Conservation (phyloP, 2,329 filamentous ascomycete genomes). For the Trichoderma endophyticum region DNA sequence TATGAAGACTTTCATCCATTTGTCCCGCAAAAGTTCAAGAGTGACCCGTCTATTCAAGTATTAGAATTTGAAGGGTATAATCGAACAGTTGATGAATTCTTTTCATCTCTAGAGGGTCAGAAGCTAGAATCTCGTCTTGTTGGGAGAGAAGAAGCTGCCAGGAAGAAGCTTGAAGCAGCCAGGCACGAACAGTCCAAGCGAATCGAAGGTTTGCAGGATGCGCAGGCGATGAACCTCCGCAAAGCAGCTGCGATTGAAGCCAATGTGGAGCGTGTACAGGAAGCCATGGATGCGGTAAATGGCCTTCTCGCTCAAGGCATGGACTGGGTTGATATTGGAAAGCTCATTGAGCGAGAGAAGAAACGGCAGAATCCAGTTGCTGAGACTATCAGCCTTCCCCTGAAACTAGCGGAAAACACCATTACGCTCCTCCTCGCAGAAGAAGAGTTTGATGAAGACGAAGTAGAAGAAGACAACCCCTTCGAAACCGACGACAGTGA, state of each 20-base stretch:
- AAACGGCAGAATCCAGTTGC: slow-evolving; percentile 79
- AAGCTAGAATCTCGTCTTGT: slow-evolving; percentile 79
- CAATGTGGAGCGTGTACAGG: slow-evolving; percentile 86
- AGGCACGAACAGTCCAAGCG: slow-evolving; percentile 79
- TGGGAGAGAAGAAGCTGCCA: slow-evolving; percentile 78
- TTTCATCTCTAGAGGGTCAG: slow-evolving; percentile 92
- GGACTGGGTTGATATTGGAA: slow-evolving; percentile 93
- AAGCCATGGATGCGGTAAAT: slow-evolving; percentile 89
- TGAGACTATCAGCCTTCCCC: slow-evolving; percentile 76
- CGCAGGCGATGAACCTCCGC: slow-evolving; percentile 76
- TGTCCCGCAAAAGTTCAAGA: slow-evolving; percentile 72
- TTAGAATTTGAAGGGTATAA: slow-evolving; percentile 84
- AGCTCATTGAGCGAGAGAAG: slow-evolving; percentile 84
- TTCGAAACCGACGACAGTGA: slow-evolving; percentile 68
- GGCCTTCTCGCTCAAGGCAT: slow-evolving; percentile 89
- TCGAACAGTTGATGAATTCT: slow-evolving; percentile 92
- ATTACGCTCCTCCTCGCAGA: slow-evolving; percentile 78
- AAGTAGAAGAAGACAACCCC: slow-evolving; percentile 48
- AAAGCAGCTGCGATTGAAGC: slow-evolving; percentile 90
- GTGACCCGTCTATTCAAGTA: slow-evolving; percentile 62
- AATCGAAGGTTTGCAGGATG: slow-evolving; percentile 76
- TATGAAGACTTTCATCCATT: slow-evolving; percentile 98
- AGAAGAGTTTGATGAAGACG: slow-evolving; percentile 60
- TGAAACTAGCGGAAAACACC: slow-evolving; percentile 87
- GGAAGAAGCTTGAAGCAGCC: slow-evolving; percentile 81